phyloP scores from a whole-genome alignment of 1,284 basidiomycete species.

The Rugosomyces carneus region DNA sequence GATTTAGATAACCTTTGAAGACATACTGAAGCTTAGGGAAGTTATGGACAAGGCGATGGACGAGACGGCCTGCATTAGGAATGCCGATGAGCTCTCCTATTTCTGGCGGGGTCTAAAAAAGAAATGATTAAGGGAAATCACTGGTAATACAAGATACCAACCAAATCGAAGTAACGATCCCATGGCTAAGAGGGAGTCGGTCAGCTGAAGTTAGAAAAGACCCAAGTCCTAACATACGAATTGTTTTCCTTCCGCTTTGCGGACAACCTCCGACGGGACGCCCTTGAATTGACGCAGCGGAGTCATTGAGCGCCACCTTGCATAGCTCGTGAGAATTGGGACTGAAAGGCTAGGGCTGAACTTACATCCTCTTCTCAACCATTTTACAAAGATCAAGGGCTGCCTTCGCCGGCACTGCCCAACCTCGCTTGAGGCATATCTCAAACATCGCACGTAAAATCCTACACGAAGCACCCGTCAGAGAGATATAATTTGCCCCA shows the following conservation, averaged over 20 bases:
- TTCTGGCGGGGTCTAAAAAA: constrained; percentile 60
- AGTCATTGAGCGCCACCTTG: constrained; percentile 95
- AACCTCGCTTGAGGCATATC: constrained; percentile 97
- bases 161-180: constrained; percentile 93
- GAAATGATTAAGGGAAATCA: too few species aligned
- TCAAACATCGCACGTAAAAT: constrained; percentile 97
- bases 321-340: constrained; percentile 2
- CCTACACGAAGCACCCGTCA: too few species aligned
- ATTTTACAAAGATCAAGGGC: constrained; percentile 97
- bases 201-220: constrained; percentile 2
- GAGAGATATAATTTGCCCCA: too few species aligned
- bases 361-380: constrained; percentile 84
- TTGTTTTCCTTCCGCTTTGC: constrained; percentile 96
- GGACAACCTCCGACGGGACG: constrained; percentile 81
- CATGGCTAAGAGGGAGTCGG: constrained; percentile 58
- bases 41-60: constrained; percentile 92
- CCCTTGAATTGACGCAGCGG: constrained; percentile 94
- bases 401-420: constrained; percentile 89
- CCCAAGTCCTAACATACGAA: constrained; percentile 55
- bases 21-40: constrained; percentile 92
- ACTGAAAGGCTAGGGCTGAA: constrained; percentile 1
- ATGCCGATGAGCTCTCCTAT: constrained; percentile 94
- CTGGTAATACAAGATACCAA: constrained; percentile 23
- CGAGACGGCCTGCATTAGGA: constrained; percentile 85
- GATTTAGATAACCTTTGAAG: neutral